Evolutionary conservation across 1,139 yeast species (phyloP).

Genomic region (Pichia sp.): DNA sequence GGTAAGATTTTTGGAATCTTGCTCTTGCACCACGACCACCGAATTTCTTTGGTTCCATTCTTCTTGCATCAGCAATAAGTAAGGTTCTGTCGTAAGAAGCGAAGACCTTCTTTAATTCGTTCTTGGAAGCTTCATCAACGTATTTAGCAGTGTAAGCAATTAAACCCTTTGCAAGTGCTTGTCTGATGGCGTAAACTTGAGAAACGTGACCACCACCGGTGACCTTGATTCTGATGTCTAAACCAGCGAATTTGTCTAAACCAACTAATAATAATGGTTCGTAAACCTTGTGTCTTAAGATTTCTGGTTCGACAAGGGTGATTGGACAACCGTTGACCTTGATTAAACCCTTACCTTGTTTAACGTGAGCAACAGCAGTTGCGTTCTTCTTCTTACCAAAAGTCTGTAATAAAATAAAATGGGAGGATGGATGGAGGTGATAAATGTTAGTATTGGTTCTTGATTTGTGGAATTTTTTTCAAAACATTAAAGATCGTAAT

Average conservation of each 20-base stretch:
- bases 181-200: slow-evolving; percentile 99
- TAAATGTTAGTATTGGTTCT: too few species aligned
- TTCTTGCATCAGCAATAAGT: slow-evolving; percentile 99
- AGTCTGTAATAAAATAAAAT: slow-evolving; percentile 62
- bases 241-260: slow-evolving; percentile 97
- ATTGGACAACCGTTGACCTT: slow-evolving; percentile 99
- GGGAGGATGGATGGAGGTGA: slow-evolving; percentile 15
- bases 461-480: too few species aligned
- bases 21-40: slow-evolving; percentile 99
- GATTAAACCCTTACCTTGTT: slow-evolving; percentile 99
- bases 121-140: slow-evolving; percentile 99
- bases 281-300: slow-evolving; percentile 99
- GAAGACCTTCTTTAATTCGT: slow-evolving; percentile 98
- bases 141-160: slow-evolving; percentile 99
- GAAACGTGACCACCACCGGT: slow-evolving; percentile 99
- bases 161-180: slow-evolving; percentile 99
- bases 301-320: slow-evolving; percentile 98
- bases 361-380: slow-evolving; percentile 99
- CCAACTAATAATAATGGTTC: slow-evolving; percentile 99
- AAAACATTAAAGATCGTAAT: too few species aligned
- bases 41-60: slow-evolving; percentile 99
- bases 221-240: slow-evolving; percentile 98
- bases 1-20: slow-evolving; percentile 99
- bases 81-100: slow-evolving; percentile 99
- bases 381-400: slow-evolving; percentile 99